phyloP scores from a whole-genome alignment of 2,329 filamentous ascomycete species.

The Tolypocladium amazonense region DNA sequence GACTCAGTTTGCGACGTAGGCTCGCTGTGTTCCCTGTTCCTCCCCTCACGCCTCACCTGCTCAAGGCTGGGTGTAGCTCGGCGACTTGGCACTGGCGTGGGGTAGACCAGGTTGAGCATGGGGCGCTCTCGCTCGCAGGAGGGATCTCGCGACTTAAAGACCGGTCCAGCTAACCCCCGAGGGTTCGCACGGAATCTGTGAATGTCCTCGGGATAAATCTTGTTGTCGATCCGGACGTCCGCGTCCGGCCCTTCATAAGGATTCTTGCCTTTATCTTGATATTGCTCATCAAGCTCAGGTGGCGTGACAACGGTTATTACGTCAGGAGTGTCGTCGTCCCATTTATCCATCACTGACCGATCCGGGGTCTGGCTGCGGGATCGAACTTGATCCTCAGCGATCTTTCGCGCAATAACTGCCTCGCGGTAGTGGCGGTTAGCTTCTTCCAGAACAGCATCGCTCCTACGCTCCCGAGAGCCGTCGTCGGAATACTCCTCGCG shows the following conservation, averaged over 20 bases:
- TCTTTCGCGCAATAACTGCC: constrained; percentile 40
- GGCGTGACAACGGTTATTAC: constrained; percentile 41
- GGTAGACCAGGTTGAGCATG: constrained; percentile 48
- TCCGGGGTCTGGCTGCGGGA: constrained; percentile 41
- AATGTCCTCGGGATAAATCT: constrained; percentile 43
- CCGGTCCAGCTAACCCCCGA: constrained; percentile 15
- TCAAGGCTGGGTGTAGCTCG: constrained; percentile 30
- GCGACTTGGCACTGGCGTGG: constrained; percentile 39
- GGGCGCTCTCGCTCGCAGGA: constrained; percentile 46
- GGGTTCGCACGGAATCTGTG: constrained; percentile 20
- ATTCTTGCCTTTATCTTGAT: constrained; percentile 27
- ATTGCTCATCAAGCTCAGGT: constrained; percentile 35
- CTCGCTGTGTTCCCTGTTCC: neutral
- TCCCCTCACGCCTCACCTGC: neutral
- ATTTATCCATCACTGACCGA: constrained; percentile 45
- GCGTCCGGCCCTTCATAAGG: constrained; percentile 49
- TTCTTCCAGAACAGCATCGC: constrained; percentile 40
- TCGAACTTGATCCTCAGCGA: constrained; percentile 41
- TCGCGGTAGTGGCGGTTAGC: constrained; percentile 49
- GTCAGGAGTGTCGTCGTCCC: constrained; percentile 26
- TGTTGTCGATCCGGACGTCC: constrained; percentile 52
- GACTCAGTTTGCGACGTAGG: constrained; percentile 10
- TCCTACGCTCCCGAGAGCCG: constrained; percentile 20
- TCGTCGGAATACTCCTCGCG: constrained; percentile 21
- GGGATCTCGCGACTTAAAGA: constrained; percentile 37